Percentiles rank a stretch among this genome's conserved stretches.
Evolutionary conservation across 75 land plant species (phyloP).

Genomic region (Pinus albicaulis): DNA sequence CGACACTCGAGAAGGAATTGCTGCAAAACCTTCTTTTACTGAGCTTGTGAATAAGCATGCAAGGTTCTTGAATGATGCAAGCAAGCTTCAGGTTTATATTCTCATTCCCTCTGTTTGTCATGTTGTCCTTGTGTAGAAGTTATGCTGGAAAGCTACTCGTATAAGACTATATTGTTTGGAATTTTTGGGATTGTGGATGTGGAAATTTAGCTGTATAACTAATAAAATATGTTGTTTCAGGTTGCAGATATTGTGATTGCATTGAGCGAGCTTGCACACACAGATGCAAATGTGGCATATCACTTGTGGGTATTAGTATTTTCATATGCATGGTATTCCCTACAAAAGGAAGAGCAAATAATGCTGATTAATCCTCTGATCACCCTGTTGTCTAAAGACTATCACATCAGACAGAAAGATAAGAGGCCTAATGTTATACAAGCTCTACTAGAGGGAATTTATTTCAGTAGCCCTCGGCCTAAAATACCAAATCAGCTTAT

Average conservation of each 20-base stretch:
- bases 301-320: slow-evolving; percentile 99
- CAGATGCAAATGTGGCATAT: slow-evolving; percentile 95
- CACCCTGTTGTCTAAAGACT: slow-evolving; percentile 88
- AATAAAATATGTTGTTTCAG: slow-evolving; percentile 31
- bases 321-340: slow-evolving; percentile 95
- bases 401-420: slow-evolving; percentile 89
- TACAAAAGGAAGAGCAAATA: slow-evolving; percentile 91
- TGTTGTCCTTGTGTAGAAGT: no score
- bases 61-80: slow-evolving; percentile 80
- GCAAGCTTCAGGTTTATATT: slow-evolving; percentile 84
- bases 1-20: slow-evolving; percentile 57
- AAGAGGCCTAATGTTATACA: slow-evolving; percentile 98
- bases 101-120: no score
- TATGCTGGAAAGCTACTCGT: background rate
- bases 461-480: slow-evolving; percentile 93
- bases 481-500: slow-evolving; percentile 97
- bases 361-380: slow-evolving; percentile 91
- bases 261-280: slow-evolving; percentile 86
- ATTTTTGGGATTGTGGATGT: background rate
- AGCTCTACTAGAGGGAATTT: slow-evolving; percentile 96
- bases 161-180: background rate
- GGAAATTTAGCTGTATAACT: background rate
- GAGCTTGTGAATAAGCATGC: slow-evolving; percentile 77
- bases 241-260: slow-evolving; percentile 87
- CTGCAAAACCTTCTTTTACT: slow-evolving; percentile 74